These are phyloP conservation scores for Yarrowia galli DNA, from an alignment of 1,139 yeast genomes.

Conservation along the genomic window DNA sequence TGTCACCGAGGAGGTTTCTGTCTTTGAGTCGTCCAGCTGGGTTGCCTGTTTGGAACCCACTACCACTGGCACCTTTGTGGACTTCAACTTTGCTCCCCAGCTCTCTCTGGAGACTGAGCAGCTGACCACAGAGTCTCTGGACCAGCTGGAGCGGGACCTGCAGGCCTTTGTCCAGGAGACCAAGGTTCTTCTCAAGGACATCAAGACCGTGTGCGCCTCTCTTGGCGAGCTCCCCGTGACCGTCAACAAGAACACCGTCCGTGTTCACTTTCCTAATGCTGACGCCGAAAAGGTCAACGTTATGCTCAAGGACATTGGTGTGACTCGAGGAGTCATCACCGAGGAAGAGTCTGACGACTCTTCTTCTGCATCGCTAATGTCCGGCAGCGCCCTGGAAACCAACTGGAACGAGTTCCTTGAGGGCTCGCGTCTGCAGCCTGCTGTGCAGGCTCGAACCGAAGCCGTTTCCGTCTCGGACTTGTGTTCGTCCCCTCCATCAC, in stretches of 20 bases:
- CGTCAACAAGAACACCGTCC: conserved; percentile 47
- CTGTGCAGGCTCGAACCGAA: conserved; percentile 10
- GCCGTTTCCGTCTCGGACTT: conserved; percentile 7
- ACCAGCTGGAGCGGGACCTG: conserved; percentile 45
- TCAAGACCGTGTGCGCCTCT: conserved; percentile 46
- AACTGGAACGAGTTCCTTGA: conserved; percentile 29
- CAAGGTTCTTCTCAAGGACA: conserved; percentile 46
- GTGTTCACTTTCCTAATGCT: conserved; percentile 53
- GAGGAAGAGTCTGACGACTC: conserved; percentile 40
- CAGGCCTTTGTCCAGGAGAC: conserved; percentile 45
- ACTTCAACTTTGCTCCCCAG: conserved; percentile 50
- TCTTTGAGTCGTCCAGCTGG: conserved; percentile 16
- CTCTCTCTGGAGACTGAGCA: conserved; percentile 46
- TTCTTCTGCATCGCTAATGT: conserved; percentile 29
- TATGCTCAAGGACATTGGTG: conserved; percentile 49
- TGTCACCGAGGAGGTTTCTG: conserved; percentile 3
- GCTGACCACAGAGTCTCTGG: conserved; percentile 46
- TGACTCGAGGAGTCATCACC: conserved; percentile 48
- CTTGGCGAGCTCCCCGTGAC: conserved; percentile 53
- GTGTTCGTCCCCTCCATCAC: conserved; percentile 24
- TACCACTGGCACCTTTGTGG: conserved; percentile 46
- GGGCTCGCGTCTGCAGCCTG: conserved; percentile 21
- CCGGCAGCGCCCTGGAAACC: conserved; percentile 11
- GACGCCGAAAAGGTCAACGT: conserved; percentile 49
- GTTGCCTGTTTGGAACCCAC: conserved; percentile 34